These are phyloP conservation scores for Botrytis squamosa DNA, from an alignment of 2,329 filamentous ascomycete species.

Conservation along the genomic window DNA sequence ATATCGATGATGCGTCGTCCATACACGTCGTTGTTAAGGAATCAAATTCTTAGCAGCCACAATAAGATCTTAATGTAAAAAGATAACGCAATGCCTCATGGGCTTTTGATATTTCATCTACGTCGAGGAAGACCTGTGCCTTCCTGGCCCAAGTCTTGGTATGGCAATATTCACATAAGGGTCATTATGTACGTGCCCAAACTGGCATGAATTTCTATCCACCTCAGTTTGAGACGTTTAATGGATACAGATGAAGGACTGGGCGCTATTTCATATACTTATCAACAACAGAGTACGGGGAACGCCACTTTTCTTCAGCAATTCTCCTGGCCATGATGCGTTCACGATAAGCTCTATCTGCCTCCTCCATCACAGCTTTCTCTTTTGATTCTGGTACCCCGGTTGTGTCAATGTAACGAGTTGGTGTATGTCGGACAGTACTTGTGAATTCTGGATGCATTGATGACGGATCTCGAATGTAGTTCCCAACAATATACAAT, in stretches of 20 bases:
- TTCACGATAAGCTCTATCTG: neutral
- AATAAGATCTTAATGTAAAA: neutral
- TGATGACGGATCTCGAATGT: neutral
- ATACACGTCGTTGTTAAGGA: neutral
- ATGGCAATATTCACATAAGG: neutral
- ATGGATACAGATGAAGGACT: neutral
- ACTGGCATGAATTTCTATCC: neutral
- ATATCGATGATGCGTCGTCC: neutral
- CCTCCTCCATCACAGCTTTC: neutral
- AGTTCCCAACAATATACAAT: neutral
- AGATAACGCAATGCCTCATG: neutral
- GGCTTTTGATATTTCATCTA: neutral
- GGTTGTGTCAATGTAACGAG: neutral
- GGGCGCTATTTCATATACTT: neutral
- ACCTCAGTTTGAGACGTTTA: neutral
- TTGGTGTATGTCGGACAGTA: neutral
- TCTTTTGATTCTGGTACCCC: neutral
- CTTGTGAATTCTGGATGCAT: neutral
- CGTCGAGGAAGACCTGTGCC: neutral
- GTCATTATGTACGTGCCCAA: neutral
- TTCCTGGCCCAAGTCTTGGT: neutral
- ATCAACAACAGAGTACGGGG: neutral
- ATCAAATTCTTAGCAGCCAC: neutral
- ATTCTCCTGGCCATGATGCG: neutral
- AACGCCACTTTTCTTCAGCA: neutral